Evolutionary conservation across 768 basidiomycete species (phyloP).

Genomic region (Mrakia gelida): DNA sequence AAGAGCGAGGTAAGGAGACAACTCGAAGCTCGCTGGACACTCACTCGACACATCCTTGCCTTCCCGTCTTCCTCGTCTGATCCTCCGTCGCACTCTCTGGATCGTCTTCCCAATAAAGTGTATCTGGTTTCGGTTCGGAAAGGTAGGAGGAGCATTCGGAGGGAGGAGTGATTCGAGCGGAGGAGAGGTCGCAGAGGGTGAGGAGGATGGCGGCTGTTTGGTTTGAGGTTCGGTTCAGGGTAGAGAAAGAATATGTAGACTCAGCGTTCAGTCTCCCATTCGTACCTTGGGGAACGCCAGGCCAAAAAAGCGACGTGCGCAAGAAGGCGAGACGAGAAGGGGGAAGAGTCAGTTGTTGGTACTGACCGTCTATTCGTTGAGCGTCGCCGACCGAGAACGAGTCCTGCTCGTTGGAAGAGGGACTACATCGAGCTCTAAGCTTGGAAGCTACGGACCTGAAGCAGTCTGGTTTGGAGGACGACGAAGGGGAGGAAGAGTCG

Average conservation of each 20-base stretch:
- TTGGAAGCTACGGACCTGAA: neutral
- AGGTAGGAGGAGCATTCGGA: neutral
- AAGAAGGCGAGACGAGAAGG: neutral
- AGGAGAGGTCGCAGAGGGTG: neutral
- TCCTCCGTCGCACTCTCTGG: neutral
- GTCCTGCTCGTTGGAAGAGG: neutral
- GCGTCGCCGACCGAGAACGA: neutral
- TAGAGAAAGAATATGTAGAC: neutral
- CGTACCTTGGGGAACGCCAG: neutral
- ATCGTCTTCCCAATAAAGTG: neutral
- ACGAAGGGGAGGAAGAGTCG: neutral
- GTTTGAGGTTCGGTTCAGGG: neutral
- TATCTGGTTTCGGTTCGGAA: no score
- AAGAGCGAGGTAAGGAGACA: neutral
- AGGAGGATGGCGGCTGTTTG: neutral
- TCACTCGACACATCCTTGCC: constrained; percentile 3
- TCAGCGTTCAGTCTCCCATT: neutral
- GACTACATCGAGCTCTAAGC: neutral
- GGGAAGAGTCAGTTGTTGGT: neutral
- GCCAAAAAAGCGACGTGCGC: no score
- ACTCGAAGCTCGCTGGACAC: neutral
- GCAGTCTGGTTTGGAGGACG: neutral
- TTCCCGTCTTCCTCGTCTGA: no score
- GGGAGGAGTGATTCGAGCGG: neutral
- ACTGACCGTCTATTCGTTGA: neutral